These are phyloP conservation scores for Artemisia annua DNA, from an alignment of 129 eudicot species.

Conservation along the genomic window DNA sequence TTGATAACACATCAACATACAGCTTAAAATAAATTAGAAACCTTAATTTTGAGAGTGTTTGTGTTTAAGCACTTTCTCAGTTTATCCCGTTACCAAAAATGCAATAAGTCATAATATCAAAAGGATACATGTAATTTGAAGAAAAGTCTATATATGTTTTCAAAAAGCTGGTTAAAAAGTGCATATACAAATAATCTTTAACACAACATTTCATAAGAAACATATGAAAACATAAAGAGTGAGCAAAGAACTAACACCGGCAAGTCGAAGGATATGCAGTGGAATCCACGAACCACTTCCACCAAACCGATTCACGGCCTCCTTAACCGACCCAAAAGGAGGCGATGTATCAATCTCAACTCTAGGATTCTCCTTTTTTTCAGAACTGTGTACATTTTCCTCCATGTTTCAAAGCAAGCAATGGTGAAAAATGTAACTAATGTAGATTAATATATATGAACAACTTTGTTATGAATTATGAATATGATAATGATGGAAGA, in stretches of 20 bases:
- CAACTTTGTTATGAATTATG: neutral
- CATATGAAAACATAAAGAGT: neutral
- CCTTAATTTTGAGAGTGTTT: no score
- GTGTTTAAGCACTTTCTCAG: no score
- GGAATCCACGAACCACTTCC: conserved; percentile 90
- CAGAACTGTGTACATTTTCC: neutral
- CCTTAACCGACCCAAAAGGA: conserved; percentile 79
- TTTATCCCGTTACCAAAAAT: no score
- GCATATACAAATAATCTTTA: neutral
- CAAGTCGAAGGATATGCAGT: conserved; percentile 49
- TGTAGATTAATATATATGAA: neutral
- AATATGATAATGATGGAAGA: conserved; percentile 25
- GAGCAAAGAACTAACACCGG: conserved; percentile 41
- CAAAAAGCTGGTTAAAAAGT: neutral
- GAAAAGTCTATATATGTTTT: no score
- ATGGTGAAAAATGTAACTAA: conserved; percentile 14
- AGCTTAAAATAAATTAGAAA: no score
- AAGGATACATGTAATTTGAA: no score
- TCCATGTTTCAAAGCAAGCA: conserved; percentile 8
- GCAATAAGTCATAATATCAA: no score
- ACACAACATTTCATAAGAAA: neutral
- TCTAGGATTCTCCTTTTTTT: conserved; percentile 45
- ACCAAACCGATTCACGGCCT: conserved; percentile 81
- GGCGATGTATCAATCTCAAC: conserved; percentile 74
- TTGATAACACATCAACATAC: no score